Percentiles rank a stretch among this genome's conserved stretches.
Conservation (phyloP, 306 rosid species). For the Cicer pinnatifidum region DNA sequence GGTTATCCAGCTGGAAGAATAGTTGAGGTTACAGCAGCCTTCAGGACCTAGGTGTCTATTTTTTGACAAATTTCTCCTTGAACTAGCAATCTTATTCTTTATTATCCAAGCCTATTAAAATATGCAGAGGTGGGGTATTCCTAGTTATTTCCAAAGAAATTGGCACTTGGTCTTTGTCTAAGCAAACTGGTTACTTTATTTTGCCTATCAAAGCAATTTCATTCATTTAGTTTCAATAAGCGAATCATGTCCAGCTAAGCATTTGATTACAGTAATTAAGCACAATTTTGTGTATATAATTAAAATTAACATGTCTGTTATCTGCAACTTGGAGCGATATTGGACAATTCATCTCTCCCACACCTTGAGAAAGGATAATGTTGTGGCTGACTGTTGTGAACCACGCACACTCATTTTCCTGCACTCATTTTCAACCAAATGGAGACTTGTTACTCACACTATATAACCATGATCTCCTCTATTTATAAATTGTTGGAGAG, state of each 20-base stretch:
- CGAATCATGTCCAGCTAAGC: neutral
- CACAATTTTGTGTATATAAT: conserved; percentile 9
- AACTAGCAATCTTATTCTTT: neutral
- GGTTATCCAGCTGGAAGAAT: conserved; percentile 21
- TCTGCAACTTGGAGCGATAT: neutral
- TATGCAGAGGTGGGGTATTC: conserved; percentile 32
- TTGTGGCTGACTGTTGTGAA: neutral
- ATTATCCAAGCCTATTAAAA: conserved; percentile 13
- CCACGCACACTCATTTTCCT: neutral
- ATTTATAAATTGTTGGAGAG: no score
- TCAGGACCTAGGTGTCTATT: conserved; percentile 9
- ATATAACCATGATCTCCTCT: no score
- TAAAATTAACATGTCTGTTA: neutral
- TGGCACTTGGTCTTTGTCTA: conserved; percentile 30
- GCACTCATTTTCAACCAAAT: no score
- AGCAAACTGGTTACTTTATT: conserved; percentile 24
- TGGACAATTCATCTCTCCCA: neutral
- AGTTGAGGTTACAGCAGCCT: conserved; percentile 16
- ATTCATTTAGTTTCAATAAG: conserved; percentile 22
- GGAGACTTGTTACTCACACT: no score
- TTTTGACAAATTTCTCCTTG: conserved; percentile 14
- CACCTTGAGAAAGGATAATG: neutral
- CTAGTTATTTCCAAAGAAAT: conserved; percentile 37
- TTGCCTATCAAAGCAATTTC: conserved; percentile 17
- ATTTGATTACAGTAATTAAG: neutral